Percentiles rank a stretch among this genome's conserved stretches.
phyloP scores from a whole-genome alignment of 805 yeast species.

The Cyberlindnera japonica region DNA sequence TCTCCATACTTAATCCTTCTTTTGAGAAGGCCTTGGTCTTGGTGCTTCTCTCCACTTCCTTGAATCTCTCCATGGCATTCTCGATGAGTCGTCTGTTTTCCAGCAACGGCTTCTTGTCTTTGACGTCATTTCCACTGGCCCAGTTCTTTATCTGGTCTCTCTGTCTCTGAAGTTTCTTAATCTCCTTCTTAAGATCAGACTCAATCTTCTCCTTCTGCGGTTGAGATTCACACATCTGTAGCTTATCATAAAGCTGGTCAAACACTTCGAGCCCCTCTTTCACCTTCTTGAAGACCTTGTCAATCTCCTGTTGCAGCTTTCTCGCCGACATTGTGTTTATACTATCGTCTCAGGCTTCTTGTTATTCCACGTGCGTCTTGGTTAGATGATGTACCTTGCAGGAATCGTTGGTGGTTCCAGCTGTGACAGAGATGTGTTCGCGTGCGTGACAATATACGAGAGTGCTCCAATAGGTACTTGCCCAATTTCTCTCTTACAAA shows the following conservation, averaged over 20 bases:
- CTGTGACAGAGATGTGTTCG: no score
- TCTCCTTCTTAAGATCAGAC: constrained; percentile 87
- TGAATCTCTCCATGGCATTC: constrained; percentile 90
- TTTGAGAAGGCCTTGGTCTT: constrained; percentile 92
- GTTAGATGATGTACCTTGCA: neutral
- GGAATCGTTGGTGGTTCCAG: no score
- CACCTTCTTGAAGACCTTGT: constrained; percentile 87
- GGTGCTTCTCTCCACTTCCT: constrained; percentile 88
- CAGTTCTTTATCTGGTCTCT: constrained; percentile 95
- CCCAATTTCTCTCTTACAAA: no score
- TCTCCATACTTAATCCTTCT: constrained; percentile 80
- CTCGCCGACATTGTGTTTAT: constrained; percentile 40
- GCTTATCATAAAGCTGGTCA: constrained; percentile 82
- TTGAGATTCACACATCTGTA: constrained; percentile 73
- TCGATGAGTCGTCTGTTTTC: constrained; percentile 73
- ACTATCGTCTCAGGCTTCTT: neutral
- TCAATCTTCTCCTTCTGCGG: constrained; percentile 94
- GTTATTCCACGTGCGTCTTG: neutral
- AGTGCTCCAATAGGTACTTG: no score
- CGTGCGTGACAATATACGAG: no score
- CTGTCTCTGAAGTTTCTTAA: constrained; percentile 87
- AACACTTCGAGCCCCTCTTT: constrained; percentile 86
- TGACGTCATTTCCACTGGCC: constrained; percentile 87
- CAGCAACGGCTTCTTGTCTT: constrained; percentile 76
- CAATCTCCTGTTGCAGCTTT: constrained; percentile 68